A percentile compares a stretch with the other conserved stretches of the same genome.
phyloP scores from a whole-genome alignment of 2,329 filamentous ascomycete species.

The Lasiodiplodia sp. region DNA sequence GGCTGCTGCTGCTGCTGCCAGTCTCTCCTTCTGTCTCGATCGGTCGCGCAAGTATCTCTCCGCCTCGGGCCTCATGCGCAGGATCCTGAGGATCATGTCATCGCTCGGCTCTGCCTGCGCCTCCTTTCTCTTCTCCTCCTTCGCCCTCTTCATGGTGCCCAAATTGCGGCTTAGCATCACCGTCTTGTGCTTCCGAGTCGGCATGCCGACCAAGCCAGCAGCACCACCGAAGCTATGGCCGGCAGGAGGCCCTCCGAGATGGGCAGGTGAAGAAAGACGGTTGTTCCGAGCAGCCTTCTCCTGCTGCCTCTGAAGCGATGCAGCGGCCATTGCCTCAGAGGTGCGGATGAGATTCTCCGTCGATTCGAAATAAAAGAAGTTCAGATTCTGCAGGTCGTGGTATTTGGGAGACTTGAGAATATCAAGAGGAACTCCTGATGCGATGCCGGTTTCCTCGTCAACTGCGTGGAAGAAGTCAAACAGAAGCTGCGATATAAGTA shows the following conservation, averaged over 20 bases:
- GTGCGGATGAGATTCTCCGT: slow-evolving; percentile 91
- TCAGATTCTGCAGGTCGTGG: slow-evolving; percentile 92
- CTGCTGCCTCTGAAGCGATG: slow-evolving; percentile 79
- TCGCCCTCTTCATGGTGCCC: slow-evolving; percentile 94
- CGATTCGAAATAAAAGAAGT: slow-evolving; percentile 98
- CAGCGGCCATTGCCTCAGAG: slow-evolving; percentile 94
- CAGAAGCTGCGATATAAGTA: slow-evolving; percentile 61
- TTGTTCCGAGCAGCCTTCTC: slow-evolving; percentile 63
- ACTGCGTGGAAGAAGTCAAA: slow-evolving; percentile 95
- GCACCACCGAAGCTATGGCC: slow-evolving; percentile 60
- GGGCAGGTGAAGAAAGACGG: slow-evolving; percentile 72
- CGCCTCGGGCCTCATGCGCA: slow-evolving; percentile 94
- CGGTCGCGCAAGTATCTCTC: slow-evolving; percentile 86
- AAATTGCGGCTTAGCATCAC: slow-evolving; percentile 96
- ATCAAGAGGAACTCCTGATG: slow-evolving; percentile 86
- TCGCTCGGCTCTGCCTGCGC: slow-evolving; percentile 96
- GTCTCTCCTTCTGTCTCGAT: slow-evolving; percentile 90
- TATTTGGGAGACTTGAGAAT: slow-evolving; percentile 97
- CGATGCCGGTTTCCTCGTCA: slow-evolving; percentile 82
- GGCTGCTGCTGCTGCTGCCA: slow-evolving; percentile 87
- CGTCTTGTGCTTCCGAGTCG: slow-evolving; percentile 55
- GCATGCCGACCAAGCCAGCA: slow-evolving; percentile 69
- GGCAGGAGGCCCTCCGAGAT: slow-evolving; percentile 46
- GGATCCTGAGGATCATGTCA: slow-evolving; percentile 95
- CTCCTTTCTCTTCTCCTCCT: slow-evolving; percentile 94